Evolutionary conservation across 805 yeast genomes (phyloP), one percentile per base, ranked within the genome.

Genomic region (Yarrowia bubula): DNA sequence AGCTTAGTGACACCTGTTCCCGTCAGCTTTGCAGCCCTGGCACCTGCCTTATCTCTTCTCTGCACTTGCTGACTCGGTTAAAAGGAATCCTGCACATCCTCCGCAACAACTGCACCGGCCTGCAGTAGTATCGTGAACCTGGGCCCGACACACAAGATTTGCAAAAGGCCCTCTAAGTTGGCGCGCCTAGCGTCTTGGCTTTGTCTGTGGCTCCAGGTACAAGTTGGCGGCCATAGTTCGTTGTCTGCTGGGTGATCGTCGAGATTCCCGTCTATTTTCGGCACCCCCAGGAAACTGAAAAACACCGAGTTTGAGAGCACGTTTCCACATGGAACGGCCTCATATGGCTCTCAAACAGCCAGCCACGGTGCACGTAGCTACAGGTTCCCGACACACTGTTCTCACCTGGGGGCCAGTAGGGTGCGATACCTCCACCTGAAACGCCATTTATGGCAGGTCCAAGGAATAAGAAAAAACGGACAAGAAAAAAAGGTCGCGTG

Each of bases 81-180:
- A 17, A 48, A 8, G 55, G 55, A 35, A 1, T 4, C 33, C 55
- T 48, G 55, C 55, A 48, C 13, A 11, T 17, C 31, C 41, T 48
- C 55, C 55, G 28, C 28, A 22, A 35, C 55, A 48, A 48, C 55
- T 48, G 55, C 55, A 48, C 31, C 15, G 32, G 55, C 41, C 41
- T 48, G 55, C 55, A 48, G 41, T 48, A 48, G 55, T 18, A 48
- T 48, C 55, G 55, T 48, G 41, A 48, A 48, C 31, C 41, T 35
- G 55, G 41, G 32, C 50, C 48, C 15, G n/a, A 18, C n/a, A 53
- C 18, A 32, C 39, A 46, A 46, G 39, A 17, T 35, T 35, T 35
- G 10, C 10, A 10, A 35, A 35, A 35, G 13, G 13, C 38, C 38
- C 38, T 35, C 10, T 10, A 35, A 35, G 38, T 35, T 35, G 10